Evolutionary conservation across 1,284 basidiomycete genomes (phyloP).

Genomic region (Spongispora temasekensis): DNA sequence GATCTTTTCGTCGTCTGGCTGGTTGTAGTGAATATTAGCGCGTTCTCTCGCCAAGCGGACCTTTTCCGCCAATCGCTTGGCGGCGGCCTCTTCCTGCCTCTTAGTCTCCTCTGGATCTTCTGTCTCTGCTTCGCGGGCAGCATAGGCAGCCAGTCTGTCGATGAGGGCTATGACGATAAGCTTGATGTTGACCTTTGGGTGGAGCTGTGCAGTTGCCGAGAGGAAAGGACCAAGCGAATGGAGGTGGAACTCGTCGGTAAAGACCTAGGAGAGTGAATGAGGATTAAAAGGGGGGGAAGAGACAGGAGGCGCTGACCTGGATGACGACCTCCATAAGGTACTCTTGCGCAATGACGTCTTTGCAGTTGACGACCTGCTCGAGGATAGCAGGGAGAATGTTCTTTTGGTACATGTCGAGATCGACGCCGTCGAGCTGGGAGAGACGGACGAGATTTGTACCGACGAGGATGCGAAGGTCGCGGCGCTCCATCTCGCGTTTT

Average conservation of each 20-base stretch:
- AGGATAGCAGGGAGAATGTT: slow-evolving; percentile 87
- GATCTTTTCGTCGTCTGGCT: slow-evolving; percentile 1
- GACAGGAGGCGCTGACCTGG: slow-evolving; percentile 56
- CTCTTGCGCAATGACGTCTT: slow-evolving; percentile 96
- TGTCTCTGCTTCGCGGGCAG: slow-evolving; percentile 90
- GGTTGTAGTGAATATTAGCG: slow-evolving; percentile 45
- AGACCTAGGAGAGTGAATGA: slow-evolving; percentile 55
- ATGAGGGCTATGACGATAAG: slow-evolving; percentile 94
- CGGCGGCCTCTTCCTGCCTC: slow-evolving; percentile 87
- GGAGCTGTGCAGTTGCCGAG: slow-evolving; percentile 89
- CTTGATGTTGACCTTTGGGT: slow-evolving; percentile 97
- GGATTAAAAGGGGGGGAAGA: background rate
- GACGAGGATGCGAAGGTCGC: slow-evolving; percentile 90
- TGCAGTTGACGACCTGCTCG: slow-evolving; percentile 95
- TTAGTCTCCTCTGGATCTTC: slow-evolving; percentile 93
- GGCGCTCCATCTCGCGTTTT: slow-evolving; percentile 92
- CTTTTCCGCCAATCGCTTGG: slow-evolving; percentile 80
- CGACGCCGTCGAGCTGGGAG: slow-evolving; percentile 91
- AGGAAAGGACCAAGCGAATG: slow-evolving; percentile 92
- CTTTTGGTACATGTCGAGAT: slow-evolving; percentile 84
- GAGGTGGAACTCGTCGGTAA: slow-evolving; percentile 95
- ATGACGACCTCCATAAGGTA: slow-evolving; percentile 99
- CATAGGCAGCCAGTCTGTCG: slow-evolving; percentile 92
- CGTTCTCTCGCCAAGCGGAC: slow-evolving; percentile 65
- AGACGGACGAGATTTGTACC: slow-evolving; percentile 94